Evolutionary conservation across 2,329 filamentous ascomycete species (phyloP).

Genomic region (Bipolaris zeicola): DNA sequence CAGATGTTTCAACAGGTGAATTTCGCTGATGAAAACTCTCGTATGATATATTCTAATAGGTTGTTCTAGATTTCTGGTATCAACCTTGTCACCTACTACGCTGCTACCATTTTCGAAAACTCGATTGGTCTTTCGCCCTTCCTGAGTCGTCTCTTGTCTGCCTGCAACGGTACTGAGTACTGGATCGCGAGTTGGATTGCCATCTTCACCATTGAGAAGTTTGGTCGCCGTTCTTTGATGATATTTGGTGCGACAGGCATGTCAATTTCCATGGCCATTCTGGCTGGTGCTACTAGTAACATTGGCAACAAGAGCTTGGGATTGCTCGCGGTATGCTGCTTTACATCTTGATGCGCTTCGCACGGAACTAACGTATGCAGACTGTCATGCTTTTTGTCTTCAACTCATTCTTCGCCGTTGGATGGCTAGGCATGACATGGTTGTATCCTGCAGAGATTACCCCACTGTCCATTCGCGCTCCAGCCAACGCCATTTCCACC

Average conservation of each 20-base stretch:
- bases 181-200: conserved; percentile 52
- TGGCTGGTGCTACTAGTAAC: conserved; percentile 41
- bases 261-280: conserved; percentile 43
- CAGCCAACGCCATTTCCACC: conserved; percentile 84
- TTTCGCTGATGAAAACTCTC: too few relatives aligned
- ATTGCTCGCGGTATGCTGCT: conserved; percentile 57
- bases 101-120: conserved; percentile 50
- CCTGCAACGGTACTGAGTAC: conserved; percentile 51
- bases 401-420: conserved; percentile 89
- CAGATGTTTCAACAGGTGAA: conserved; percentile 54
- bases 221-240: conserved; percentile 48
- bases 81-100: conserved; percentile 52
- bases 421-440: conserved; percentile 76
- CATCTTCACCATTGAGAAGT: conserved; percentile 49
- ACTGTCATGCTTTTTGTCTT: conserved; percentile 90
- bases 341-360: neutral
- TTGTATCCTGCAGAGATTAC: conserved; percentile 74
- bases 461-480: conserved; percentile 84
- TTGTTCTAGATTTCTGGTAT: conserved; percentile 48
- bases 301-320: conserved; percentile 37
- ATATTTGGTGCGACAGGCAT: conserved; percentile 47
- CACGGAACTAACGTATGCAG: conserved; percentile 20
- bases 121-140: conserved; percentile 48
- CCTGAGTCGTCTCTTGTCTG: conserved; percentile 46
- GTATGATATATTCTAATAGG: neutral